These are phyloP conservation scores for Bimuria novae-zelandiae DNA, from an alignment of 2,329 filamentous ascomycete species.

Conservation along the genomic window DNA sequence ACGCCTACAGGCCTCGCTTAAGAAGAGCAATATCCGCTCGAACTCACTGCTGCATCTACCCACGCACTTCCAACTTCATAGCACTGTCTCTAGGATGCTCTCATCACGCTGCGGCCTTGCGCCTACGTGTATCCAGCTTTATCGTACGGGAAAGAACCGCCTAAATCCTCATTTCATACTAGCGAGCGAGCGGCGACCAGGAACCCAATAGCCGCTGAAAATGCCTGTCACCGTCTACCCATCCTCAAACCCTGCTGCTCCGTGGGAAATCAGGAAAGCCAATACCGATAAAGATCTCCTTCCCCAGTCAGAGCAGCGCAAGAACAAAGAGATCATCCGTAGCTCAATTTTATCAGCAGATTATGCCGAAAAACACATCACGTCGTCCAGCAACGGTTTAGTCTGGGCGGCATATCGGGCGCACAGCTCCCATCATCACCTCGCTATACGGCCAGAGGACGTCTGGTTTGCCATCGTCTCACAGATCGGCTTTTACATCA, in stretches of 20 bases:
- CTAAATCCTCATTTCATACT: no score
- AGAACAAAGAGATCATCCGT: background rate
- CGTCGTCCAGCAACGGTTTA: background rate
- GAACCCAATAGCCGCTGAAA: no score
- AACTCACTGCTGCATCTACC: no score
- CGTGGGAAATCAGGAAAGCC: background rate
- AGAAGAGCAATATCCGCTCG: no score
- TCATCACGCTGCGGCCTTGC: no score
- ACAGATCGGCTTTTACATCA: slow-evolving; percentile 26
- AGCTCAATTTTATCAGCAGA: background rate
- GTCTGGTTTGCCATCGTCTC: slow-evolving; percentile 27
- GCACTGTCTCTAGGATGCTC: no score
- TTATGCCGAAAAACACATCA: background rate
- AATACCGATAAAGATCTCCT: background rate
- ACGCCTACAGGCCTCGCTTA: no score
- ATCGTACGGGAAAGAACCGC: no score
- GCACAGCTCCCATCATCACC: slow-evolving; percentile 8
- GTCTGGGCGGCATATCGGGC: slow-evolving; percentile 3
- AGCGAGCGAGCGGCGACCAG: no score
- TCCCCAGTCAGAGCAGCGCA: background rate
- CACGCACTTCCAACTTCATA: no score
- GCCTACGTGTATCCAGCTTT: no score
- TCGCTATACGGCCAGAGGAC: slow-evolving; percentile 26
- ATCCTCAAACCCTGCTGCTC: background rate
- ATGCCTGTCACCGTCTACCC: background rate